phyloP scores from a whole-genome alignment of 1,284 basidiomycete species.

The Bjerkandera adusta region DNA sequence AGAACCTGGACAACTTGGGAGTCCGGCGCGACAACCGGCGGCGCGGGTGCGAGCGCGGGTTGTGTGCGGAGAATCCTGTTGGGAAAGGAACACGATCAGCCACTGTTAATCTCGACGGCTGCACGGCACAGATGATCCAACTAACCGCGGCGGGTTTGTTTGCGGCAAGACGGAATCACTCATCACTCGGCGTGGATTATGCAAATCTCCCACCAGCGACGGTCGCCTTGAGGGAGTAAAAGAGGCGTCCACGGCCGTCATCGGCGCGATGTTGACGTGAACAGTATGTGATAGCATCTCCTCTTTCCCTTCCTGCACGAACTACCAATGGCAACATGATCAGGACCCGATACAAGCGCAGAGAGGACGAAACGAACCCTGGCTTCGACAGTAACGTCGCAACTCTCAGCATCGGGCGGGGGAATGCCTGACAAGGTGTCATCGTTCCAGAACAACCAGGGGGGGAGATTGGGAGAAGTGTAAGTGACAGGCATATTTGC shows the following conservation, averaged over 20 bases:
- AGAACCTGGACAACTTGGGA: slow-evolving; percentile 73
- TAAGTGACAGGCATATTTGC: slow-evolving; percentile 79
- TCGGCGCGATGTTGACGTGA: slow-evolving; percentile 68
- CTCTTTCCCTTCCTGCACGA: slow-evolving; percentile 69
- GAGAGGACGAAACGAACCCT: slow-evolving; percentile 46
- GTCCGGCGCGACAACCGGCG: slow-evolving; percentile 38
- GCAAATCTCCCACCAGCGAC: slow-evolving; percentile 52
- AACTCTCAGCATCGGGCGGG: slow-evolving; percentile 66
- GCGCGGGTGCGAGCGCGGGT: slow-evolving; percentile 22
- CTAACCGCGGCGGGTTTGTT: slow-evolving; percentile 28
- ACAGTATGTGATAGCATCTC: slow-evolving; percentile 65
- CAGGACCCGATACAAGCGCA: slow-evolving; percentile 7
- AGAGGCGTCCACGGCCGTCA: slow-evolving; percentile 62
- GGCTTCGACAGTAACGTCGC: slow-evolving; percentile 69
- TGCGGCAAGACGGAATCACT: slow-evolving; percentile 53
- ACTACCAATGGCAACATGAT: slow-evolving; percentile 42
- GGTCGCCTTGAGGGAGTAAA: slow-evolving; percentile 56
- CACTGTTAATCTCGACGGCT: background rate
- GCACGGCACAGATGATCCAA: background rate
- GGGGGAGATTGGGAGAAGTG: slow-evolving; percentile 76
- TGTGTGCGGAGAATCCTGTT: slow-evolving; percentile 25
- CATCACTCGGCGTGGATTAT: slow-evolving; percentile 54
- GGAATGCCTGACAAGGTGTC: slow-evolving; percentile 74
- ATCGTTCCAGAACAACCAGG: slow-evolving; percentile 89
- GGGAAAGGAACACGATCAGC: slow-evolving; percentile 6